Conservation (phyloP, 2,329 filamentous ascomycete genomes). For the Didymella pomorum region DNA sequence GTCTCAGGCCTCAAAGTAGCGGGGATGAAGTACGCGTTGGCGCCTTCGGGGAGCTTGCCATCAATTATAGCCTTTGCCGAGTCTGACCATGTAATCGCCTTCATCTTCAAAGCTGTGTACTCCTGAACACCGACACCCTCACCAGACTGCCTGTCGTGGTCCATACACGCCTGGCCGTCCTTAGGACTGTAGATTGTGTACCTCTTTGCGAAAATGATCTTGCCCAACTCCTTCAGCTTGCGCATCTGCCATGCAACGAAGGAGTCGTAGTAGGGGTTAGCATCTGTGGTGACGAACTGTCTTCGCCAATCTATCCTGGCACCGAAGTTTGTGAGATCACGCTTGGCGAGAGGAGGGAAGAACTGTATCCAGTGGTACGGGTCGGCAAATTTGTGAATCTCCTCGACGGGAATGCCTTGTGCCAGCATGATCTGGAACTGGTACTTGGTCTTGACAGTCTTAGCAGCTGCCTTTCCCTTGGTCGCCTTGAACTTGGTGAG, state of each 20-base stretch:
- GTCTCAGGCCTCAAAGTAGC: conserved; percentile 95
- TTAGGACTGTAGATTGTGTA: conserved; percentile 92
- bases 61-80: conserved; percentile 74
- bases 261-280: conserved; percentile 94
- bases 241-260: conserved; percentile 99
- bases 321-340: conserved; percentile 83
- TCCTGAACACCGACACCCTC: conserved; percentile 88
- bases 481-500: conserved; percentile 84
- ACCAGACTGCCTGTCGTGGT: conserved; percentile 82
- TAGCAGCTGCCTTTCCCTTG: conserved; percentile 84
- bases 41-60: conserved; percentile 78
- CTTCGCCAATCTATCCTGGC: conserved; percentile 92
- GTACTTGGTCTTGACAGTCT: conserved; percentile 93
- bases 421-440: conserved; percentile 95
- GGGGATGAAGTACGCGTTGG: conserved; percentile 87
- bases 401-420: conserved; percentile 83
- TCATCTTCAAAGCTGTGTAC: conserved; percentile 91
- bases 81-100: conserved; percentile 87
- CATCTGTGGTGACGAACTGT: conserved; percentile 92
- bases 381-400: conserved; percentile 94
- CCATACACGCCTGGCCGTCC: conserved; percentile 86
- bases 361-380: conserved; percentile 90
- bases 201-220: conserved; percentile 91
- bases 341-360: conserved; percentile 83
- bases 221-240: conserved; percentile 83